Evolutionary conservation across 495 filamentous ascomycete species (phyloP).

Genomic region (Cetradonia linearis): DNA sequence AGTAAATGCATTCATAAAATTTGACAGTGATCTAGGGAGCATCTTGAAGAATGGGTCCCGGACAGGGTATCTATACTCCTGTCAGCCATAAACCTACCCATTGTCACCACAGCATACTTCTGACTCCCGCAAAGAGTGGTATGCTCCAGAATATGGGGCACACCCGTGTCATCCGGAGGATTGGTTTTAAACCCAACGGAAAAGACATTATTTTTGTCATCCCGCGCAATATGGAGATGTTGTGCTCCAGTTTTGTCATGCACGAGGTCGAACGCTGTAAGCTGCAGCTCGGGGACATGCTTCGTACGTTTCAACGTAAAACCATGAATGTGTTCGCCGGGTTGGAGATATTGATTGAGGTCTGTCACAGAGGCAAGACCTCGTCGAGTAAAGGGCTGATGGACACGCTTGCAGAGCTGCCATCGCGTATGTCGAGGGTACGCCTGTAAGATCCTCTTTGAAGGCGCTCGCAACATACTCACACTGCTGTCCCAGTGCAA

Average conservation of each 20-base stretch:
- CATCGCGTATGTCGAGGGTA: background rate
- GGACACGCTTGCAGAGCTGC: background rate
- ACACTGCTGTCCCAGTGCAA: too few species aligned
- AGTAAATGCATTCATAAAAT: constrained; percentile 99
- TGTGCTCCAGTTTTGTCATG: constrained; percentile 93
- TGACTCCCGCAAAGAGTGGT: constrained; percentile 94
- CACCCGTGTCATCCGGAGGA: constrained; percentile 87
- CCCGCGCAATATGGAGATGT: constrained; percentile 85
- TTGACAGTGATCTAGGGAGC: constrained; percentile 91
- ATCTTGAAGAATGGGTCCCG: constrained; percentile 99
- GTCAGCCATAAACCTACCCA: constrained; percentile 19
- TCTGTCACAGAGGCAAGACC: constrained; percentile 57
- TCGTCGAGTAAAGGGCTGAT: background rate
- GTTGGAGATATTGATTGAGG: constrained; percentile 57
- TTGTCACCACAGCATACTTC: constrained; percentile 48
- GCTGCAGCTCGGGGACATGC: constrained; percentile 84
- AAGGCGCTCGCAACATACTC: constrained; percentile 4
- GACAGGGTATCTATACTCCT: constrained; percentile 65
- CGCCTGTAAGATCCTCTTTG: background rate
- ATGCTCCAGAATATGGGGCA: constrained; percentile 96
- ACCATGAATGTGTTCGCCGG: constrained; percentile 79
- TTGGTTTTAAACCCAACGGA: constrained; percentile 98
- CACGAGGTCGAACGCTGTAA: constrained; percentile 78
- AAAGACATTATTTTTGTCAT: constrained; percentile 98
- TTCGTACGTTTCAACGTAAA: constrained; percentile 83